Conservation (phyloP, 345 rosid species). For the Linum usitatissimum region DNA sequence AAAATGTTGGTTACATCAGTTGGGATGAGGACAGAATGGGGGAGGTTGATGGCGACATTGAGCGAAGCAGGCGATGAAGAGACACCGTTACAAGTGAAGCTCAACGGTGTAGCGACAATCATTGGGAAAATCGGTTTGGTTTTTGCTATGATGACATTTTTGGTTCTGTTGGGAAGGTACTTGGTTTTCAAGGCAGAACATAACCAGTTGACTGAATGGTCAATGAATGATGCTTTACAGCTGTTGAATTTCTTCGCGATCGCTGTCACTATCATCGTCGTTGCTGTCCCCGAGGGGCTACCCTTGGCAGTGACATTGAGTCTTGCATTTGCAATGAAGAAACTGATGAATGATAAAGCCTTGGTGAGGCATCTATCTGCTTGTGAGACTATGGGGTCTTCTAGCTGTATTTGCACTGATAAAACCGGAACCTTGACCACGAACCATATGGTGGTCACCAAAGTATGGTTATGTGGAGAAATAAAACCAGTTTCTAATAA, state of each 20-base stretch:
- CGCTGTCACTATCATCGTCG: slow-evolving; percentile 7
- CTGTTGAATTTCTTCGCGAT: slow-evolving; percentile 7
- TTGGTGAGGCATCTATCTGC: slow-evolving; percentile 5
- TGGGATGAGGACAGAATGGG: slow-evolving; percentile 10
- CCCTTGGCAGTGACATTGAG: slow-evolving; percentile 8
- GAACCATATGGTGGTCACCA: slow-evolving; percentile 7
- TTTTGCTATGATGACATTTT: slow-evolving; percentile 8
- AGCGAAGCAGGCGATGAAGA: slow-evolving; percentile 7
- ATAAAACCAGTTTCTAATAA: slow-evolving; percentile 7
- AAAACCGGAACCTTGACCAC: slow-evolving; percentile 8
- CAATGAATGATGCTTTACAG: not conserved
- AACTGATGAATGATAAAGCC: slow-evolving; percentile 7
- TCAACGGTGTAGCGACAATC: slow-evolving; percentile 6
- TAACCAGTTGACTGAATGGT: slow-evolving; percentile 1
- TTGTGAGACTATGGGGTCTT: slow-evolving; percentile 7
- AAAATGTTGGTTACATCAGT: slow-evolving; percentile 7
- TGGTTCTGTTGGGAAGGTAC: slow-evolving; percentile 4
- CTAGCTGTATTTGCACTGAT: slow-evolving; percentile 8
- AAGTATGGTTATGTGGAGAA: slow-evolving; percentile 1
- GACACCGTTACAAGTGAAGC: slow-evolving; percentile 9
- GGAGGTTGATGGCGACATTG: slow-evolving; percentile 6
- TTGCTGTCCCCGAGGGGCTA: slow-evolving; percentile 9
- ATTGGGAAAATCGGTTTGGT: slow-evolving; percentile 9
- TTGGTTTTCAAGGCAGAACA: not conserved
- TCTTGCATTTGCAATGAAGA: slow-evolving; percentile 10